phyloP scores from a whole-genome alignment of 768 basidiomycete genomes.

The Piloderma croceum region DNA sequence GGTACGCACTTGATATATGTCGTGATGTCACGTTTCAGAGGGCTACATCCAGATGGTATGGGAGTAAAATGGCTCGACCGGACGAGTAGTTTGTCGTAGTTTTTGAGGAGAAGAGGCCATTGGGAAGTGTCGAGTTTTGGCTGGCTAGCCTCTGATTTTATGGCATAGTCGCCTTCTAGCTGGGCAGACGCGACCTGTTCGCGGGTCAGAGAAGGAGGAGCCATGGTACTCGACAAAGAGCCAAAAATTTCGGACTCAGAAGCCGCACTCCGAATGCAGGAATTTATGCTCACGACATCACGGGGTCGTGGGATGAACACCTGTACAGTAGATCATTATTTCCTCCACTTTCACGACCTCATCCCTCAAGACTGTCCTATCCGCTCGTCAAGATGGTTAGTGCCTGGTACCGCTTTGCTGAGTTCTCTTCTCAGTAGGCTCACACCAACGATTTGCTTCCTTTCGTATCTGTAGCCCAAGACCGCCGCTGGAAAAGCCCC shows the following conservation, averaged over 20 bases:
- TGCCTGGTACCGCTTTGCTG: constrained; percentile 78
- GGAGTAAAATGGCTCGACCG: constrained; percentile 98
- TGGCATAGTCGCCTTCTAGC: constrained; percentile 67
- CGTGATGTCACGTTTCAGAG: constrained; percentile 89
- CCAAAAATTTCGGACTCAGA: constrained; percentile 18
- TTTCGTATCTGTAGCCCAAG: constrained; percentile 47
- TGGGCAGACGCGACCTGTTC: constrained; percentile 73
- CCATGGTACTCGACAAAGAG: constrained; percentile 26
- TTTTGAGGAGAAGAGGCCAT: constrained; percentile 97
- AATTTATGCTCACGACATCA: constrained; percentile 1
- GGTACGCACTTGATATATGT: constrained; percentile 81
- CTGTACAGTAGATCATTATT: constrained; percentile 50
- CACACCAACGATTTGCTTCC: constrained; percentile 38
- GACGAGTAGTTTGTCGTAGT: constrained; percentile 94
- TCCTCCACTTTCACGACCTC: constrained; percentile 1
- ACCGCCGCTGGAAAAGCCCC: constrained; percentile 46
- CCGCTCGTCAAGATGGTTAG: constrained; percentile 57
- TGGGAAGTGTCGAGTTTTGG: constrained; percentile 90
- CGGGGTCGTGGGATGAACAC: constrained; percentile 24
- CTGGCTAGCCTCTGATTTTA: constrained; percentile 69
- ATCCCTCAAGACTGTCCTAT: background rate
- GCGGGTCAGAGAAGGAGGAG: constrained; percentile 45
- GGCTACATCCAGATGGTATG: constrained; percentile 89
- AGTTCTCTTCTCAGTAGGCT: constrained; percentile 91
- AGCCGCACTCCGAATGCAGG: background rate